Conservation (phyloP, 2,329 filamentous ascomycete genomes). For the Rutstroemia sp. region DNA sequence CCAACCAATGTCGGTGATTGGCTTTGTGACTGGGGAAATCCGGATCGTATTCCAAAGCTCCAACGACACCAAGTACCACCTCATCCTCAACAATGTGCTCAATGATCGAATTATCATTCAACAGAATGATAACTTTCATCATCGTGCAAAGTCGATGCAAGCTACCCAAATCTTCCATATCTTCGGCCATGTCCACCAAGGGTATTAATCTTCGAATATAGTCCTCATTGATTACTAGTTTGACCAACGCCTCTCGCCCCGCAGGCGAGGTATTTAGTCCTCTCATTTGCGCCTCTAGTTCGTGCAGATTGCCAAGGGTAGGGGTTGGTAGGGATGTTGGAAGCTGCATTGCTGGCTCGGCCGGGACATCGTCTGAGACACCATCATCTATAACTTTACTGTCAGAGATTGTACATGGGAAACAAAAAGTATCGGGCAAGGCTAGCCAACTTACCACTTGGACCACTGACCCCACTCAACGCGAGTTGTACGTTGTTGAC, state of each 20-base stretch:
- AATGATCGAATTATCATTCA: slow-evolving; percentile 93
- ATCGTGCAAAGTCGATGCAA: slow-evolving; percentile 93
- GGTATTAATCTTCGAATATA: slow-evolving; percentile 85
- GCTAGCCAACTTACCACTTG: slow-evolving; percentile 14
- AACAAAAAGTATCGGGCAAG: neutral
- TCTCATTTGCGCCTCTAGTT: slow-evolving; percentile 81
- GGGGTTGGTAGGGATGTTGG: slow-evolving; percentile 70
- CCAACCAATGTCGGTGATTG: slow-evolving; percentile 89
- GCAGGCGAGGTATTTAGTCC: slow-evolving; percentile 64
- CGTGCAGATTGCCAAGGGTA: slow-evolving; percentile 71
- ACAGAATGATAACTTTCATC: slow-evolving; percentile 89
- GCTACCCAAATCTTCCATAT: slow-evolving; percentile 79
- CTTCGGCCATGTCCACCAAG: slow-evolving; percentile 80
- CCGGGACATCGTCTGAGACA: slow-evolving; percentile 75
- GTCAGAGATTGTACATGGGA: neutral
- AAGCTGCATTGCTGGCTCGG: slow-evolving; percentile 58
- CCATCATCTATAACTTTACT: slow-evolving; percentile 57
- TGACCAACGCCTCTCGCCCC: slow-evolving; percentile 79
- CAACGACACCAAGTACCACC: slow-evolving; percentile 84
- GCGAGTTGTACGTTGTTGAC: slow-evolving; percentile 75
- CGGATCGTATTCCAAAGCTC: slow-evolving; percentile 93
- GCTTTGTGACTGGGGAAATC: slow-evolving; percentile 97
- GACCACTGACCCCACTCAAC: slow-evolving; percentile 62
- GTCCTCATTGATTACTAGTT: slow-evolving; percentile 76
- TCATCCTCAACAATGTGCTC: slow-evolving; percentile 89